These are phyloP conservation scores for Tremella mesenterica DNA, from an alignment of 768 basidiomycete species.

Conservation along the genomic window DNA sequence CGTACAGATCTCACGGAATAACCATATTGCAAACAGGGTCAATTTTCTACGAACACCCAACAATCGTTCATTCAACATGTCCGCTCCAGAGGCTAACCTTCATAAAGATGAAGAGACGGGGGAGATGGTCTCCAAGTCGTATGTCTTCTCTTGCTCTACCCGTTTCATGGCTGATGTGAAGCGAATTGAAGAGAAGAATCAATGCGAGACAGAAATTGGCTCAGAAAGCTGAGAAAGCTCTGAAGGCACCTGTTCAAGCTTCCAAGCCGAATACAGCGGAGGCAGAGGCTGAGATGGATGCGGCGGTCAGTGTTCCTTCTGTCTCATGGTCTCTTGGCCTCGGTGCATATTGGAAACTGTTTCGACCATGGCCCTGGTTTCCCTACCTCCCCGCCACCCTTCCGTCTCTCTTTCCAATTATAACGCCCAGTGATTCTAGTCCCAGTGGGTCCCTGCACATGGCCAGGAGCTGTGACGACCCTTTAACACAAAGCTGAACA, in stretches of 20 bases:
- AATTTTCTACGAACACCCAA: not conserved
- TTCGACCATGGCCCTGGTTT: too few relatives aligned
- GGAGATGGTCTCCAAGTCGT: slow-evolving; percentile 96
- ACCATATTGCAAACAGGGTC: not conserved
- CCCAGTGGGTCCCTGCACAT: too few relatives aligned
- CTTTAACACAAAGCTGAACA: slow-evolving; percentile 1
- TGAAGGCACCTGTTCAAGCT: slow-evolving; percentile 44
- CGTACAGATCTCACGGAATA: not conserved
- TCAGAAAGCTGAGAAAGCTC: slow-evolving; percentile 65
- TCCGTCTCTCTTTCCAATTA: too few relatives aligned
- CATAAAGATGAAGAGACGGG: slow-evolving; percentile 61
- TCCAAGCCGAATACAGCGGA: slow-evolving; percentile 32
- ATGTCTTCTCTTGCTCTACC: slow-evolving; percentile 5
- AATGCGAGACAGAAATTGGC: slow-evolving; percentile 67
- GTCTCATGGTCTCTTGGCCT: not conserved
- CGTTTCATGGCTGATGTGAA: slow-evolving; percentile 43
- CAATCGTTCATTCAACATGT: slow-evolving; percentile 34
- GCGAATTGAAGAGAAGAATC: slow-evolving; percentile 87
- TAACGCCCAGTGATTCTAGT: too few relatives aligned
- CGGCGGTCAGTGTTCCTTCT: slow-evolving; percentile 59
- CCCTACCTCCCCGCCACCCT: too few relatives aligned
- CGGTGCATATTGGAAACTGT: too few relatives aligned
- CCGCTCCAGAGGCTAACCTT: slow-evolving; percentile 40
- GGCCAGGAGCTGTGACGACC: too few relatives aligned
- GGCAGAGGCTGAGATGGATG: slow-evolving; percentile 76